Evolutionary conservation across 371 early-diverging fungal genomes (phyloP).

Genomic region (Gilbertella persicaria): DNA sequence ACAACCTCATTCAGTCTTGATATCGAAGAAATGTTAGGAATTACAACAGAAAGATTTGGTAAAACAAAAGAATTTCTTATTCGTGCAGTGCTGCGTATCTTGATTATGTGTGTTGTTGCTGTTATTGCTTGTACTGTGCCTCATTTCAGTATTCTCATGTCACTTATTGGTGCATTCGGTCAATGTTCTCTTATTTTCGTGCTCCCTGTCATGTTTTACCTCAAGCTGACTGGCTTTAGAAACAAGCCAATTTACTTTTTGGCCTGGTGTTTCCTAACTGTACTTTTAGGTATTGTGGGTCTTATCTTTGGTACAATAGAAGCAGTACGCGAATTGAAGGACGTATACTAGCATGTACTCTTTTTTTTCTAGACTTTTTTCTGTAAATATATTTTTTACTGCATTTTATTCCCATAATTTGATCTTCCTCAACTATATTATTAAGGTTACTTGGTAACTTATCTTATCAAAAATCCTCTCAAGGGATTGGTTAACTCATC

Average conservation of each 20-base stretch:
- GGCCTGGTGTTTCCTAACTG: slow-evolving; percentile 57
- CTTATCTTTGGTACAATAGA: slow-evolving; percentile 46
- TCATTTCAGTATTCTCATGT: slow-evolving; percentile 83
- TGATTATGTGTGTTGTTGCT: slow-evolving; percentile 49
- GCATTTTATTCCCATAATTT: too few species aligned
- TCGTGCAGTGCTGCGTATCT: slow-evolving; percentile 21
- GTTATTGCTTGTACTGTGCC: slow-evolving; percentile 73
- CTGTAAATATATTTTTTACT: too few species aligned
- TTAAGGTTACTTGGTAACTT: too few species aligned
- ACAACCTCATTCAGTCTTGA: slow-evolving; percentile 74
- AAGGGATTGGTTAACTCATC: too few species aligned
- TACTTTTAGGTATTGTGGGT: slow-evolving; percentile 69
- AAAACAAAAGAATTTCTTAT: slow-evolving; percentile 21
- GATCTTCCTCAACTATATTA: too few species aligned
- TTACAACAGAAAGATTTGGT: slow-evolving; percentile 50
- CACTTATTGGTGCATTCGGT: slow-evolving; percentile 78
- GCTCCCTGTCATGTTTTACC: slow-evolving; percentile 81
- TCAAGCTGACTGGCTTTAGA: slow-evolving; percentile 68
- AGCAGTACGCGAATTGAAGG: neutral
- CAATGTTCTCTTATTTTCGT: slow-evolving; percentile 81
- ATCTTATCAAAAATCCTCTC: too few species aligned
- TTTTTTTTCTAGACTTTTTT: neutral
- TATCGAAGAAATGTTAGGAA: slow-evolving; percentile 54
- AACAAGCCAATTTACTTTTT: slow-evolving; percentile 59
- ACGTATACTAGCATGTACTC: neutral